A percentile compares a stretch with the other conserved stretches of the same genome.
Evolutionary conservation across 331 rosid genomes (phyloP).

Genomic region (Malus hybrid): DNA sequence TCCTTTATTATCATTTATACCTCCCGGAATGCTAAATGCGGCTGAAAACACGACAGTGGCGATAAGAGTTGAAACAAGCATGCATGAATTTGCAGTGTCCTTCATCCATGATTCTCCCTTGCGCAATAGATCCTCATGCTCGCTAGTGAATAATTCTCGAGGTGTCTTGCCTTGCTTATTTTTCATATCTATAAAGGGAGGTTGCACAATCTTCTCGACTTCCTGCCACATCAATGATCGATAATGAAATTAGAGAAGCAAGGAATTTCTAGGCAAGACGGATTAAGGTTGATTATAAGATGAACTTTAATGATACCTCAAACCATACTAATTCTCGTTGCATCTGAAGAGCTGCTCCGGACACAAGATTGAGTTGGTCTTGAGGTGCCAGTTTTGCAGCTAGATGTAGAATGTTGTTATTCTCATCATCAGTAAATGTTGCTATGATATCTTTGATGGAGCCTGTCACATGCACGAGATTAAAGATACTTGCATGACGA

Average conservation of each 20-base stretch:
- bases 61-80: conserved; percentile 37
- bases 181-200: conserved; percentile 14
- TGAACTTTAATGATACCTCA: conserved; percentile 1
- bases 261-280: neutral
- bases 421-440: neutral
- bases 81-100: conserved; percentile 21
- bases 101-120: conserved; percentile 42
- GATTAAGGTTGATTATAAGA: neutral
- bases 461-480: conserved; percentile 6
- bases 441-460: conserved; percentile 7
- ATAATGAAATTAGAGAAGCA: neutral
- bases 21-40: conserved; percentile 29
- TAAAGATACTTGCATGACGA: conserved; percentile 15
- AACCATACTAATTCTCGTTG: conserved; percentile 16
- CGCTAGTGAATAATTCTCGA: conserved; percentile 12
- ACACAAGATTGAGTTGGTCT: conserved; percentile 1
- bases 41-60: conserved; percentile 27
- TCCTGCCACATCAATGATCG: conserved; percentile 15
- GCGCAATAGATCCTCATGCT: conserved; percentile 11
- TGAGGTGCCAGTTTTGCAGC: conserved; percentile 12
- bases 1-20: conserved; percentile 9
- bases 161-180: conserved; percentile 28
- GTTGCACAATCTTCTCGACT: conserved; percentile 31
- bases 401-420: conserved; percentile 8
- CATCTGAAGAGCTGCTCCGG: conserved; percentile 23